Conservation (phyloP, 208 protist genomes). For the Leishmania tarentolae region DNA sequence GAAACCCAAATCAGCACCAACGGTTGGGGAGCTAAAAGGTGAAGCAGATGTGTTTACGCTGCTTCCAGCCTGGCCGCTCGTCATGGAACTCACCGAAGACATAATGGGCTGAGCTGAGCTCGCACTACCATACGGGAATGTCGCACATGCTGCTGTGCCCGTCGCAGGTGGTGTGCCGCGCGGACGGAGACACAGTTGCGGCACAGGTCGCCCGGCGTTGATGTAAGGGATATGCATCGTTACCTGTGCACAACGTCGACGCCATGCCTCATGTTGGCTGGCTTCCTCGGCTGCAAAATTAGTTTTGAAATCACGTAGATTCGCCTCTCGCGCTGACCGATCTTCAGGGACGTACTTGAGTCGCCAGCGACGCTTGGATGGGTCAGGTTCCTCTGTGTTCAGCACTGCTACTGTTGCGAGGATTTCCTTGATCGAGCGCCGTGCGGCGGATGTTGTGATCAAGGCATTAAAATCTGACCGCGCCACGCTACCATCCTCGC, state of each 20-base stretch:
- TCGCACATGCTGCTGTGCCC: not conserved
- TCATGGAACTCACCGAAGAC: not conserved
- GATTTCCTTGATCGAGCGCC: conserved; percentile 67
- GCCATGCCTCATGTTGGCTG: conserved; percentile 59
- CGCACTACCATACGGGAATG: conserved; percentile 17
- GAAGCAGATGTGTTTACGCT: conserved; percentile 5
- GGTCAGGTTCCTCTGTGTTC: conserved; percentile 49
- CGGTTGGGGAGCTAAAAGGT: conserved; percentile 14
- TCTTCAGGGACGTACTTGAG: conserved; percentile 58
- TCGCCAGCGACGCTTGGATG: conserved; percentile 63
- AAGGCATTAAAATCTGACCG: conserved; percentile 68
- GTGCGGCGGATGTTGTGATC: conserved; percentile 35
- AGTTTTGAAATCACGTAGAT: conserved; percentile 31
- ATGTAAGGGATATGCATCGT: conserved; percentile 53
- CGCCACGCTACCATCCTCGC: conserved; percentile 46
- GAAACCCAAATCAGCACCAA: conserved; percentile 9
- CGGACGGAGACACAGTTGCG: conserved; percentile 36
- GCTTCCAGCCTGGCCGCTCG: not conserved
- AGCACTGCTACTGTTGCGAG: conserved; percentile 58
- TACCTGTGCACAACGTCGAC: conserved; percentile 39
- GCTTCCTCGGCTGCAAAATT: conserved; percentile 47
- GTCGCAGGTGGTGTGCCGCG: conserved; percentile 12
- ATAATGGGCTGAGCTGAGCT: not conserved
- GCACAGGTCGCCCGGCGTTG: conserved; percentile 31
- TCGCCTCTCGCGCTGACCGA: conserved; percentile 9